Conservation (phyloP, 2,329 filamentous ascomycete genomes). For the Ophiostoma himal-ulmi region DNA sequence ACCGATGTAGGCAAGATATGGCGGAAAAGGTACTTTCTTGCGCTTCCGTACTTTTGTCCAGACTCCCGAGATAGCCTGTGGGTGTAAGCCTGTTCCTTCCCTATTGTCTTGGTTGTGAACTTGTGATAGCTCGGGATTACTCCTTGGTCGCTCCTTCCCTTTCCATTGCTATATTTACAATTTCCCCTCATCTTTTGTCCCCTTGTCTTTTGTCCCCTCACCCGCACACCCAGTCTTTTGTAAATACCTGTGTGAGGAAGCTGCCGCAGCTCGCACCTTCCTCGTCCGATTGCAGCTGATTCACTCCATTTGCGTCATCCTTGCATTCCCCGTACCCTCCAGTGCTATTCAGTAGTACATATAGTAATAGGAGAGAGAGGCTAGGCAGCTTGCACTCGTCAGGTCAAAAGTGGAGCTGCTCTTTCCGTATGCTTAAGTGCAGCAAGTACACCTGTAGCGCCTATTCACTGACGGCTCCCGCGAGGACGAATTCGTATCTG, state of each 20-base stretch:
- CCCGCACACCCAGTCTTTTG: neutral
- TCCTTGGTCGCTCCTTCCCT: neutral
- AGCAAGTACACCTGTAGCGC: too few species aligned
- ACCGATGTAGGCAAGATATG: neutral
- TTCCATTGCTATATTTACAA: neutral
- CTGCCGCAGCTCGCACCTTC: neutral
- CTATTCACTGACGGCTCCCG: neutral
- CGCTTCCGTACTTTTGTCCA: neutral
- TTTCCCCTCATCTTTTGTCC: neutral
- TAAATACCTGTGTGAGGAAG: too few species aligned
- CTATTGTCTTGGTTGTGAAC: neutral
- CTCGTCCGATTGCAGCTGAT: slow-evolving; percentile 2
- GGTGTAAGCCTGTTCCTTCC: neutral
- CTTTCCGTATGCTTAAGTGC: neutral
- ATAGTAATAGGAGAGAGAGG: too few species aligned
- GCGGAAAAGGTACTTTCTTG: neutral
- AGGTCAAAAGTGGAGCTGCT: neutral
- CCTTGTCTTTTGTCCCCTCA: neutral
- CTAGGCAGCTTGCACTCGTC: neutral
- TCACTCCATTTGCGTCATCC: slow-evolving; percentile 2
- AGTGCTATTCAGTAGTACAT: too few species aligned
- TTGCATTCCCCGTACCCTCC: neutral
- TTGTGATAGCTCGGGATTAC: neutral
- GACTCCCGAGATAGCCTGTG: neutral
- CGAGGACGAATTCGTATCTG: neutral